phyloP scores from a whole-genome alignment of 306 rosid genomes.

The Vigna unguiculata region DNA sequence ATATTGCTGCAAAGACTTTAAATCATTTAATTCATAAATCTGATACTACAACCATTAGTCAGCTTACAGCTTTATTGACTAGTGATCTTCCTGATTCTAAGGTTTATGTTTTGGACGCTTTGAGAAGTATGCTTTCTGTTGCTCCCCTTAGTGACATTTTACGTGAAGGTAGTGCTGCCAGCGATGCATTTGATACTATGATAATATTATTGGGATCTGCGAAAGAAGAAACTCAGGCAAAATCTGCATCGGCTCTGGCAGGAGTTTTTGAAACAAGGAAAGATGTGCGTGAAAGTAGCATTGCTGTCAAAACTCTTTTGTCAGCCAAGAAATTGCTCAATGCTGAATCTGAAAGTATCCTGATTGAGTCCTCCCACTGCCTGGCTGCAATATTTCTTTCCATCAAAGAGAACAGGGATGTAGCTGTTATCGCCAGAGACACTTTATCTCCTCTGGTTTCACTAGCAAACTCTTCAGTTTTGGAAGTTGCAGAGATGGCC shows the following conservation, averaged over 20 bases:
- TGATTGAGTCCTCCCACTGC: slow-evolving; percentile 83
- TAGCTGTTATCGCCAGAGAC: slow-evolving; percentile 80
- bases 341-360: slow-evolving; percentile 82
- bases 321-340: slow-evolving; percentile 77
- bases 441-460: slow-evolving; percentile 64
- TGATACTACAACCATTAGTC: slow-evolving; percentile 95
- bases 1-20: slow-evolving; percentile 97
- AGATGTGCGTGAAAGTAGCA: slow-evolving; percentile 88
- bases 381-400: slow-evolving; percentile 92
- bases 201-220: slow-evolving; percentile 76
- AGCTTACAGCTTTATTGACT: slow-evolving; percentile 91
- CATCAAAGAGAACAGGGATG: slow-evolving; percentile 87
- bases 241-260: slow-evolving; percentile 91
- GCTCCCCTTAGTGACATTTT: slow-evolving; percentile 85
- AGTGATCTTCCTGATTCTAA: slow-evolving; percentile 97
- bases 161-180: slow-evolving; percentile 94
- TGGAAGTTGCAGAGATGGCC: slow-evolving; percentile 91
- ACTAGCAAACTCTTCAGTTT: slow-evolving; percentile 77
- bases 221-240: slow-evolving; percentile 95
- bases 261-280: slow-evolving; percentile 89
- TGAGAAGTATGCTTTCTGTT: slow-evolving; percentile 90
- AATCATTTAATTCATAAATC: slow-evolving; percentile 96
- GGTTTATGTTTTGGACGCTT: slow-evolving; percentile 86
- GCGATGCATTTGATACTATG: slow-evolving; percentile 93
- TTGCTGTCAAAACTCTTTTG: slow-evolving; percentile 81